A percentile compares a stretch with the other conserved stretches of the same genome.
Conservation (phyloP, 1,284 basidiomycete genomes). For the Amylostereum areolatum region DNA sequence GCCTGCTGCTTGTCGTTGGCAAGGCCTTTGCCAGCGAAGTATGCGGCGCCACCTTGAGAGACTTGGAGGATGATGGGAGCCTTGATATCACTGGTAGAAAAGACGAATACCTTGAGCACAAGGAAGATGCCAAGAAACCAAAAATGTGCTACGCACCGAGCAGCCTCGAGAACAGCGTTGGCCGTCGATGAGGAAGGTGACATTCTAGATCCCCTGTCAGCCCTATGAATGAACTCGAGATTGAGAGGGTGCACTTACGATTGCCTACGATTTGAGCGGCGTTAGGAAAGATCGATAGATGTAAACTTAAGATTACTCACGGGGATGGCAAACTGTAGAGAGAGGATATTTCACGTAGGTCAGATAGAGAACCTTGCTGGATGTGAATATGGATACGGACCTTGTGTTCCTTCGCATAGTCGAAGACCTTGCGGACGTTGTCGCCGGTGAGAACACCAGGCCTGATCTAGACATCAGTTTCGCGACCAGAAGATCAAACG, state of each 20-base stretch:
- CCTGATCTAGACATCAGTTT: conserved; percentile 29
- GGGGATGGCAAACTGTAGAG: conserved; percentile 72
- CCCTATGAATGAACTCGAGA: conserved; percentile 6
- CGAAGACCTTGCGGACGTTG: conserved; percentile 82
- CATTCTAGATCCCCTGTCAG: conserved; percentile 48
- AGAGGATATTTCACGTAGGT: neutral
- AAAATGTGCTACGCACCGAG: conserved; percentile 44
- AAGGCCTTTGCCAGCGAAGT: conserved; percentile 96
- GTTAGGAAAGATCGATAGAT: conserved; percentile 8
- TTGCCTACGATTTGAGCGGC: conserved; percentile 41
- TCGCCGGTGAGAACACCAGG: conserved; percentile 86
- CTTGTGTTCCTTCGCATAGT: conserved; percentile 81
- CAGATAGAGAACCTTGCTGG: neutral
- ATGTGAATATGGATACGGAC: conserved; percentile 35
- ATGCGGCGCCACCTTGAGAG: conserved; percentile 95
- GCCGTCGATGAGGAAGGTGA: conserved; percentile 85
- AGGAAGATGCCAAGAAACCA: neutral
- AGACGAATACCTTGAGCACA: conserved; percentile 1
- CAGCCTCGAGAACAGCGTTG: conserved; percentile 86
- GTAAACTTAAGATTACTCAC: conserved; percentile 40
- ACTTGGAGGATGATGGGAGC: conserved; percentile 97
- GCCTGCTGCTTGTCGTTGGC: conserved; percentile 95
- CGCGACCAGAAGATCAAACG: neutral
- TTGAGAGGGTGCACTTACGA: conserved; percentile 45
- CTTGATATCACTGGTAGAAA: conserved; percentile 68